Base-by-base conservation (phyloP, 805 yeast species). In the Starmerella vitae region DNA sequence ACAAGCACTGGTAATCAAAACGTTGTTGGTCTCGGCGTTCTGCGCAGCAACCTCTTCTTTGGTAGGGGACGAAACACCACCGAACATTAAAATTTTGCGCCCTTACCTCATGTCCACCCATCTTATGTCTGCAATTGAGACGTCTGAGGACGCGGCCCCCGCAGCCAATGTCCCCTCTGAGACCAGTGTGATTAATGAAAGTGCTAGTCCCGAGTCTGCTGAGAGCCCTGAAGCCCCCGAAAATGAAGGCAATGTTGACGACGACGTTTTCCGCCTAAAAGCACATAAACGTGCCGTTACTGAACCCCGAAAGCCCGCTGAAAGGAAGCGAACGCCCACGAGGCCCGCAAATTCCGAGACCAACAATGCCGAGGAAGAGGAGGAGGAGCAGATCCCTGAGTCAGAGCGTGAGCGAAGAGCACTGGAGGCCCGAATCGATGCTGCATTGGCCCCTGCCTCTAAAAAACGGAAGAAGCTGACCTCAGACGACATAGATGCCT, bases 401-500 rank as follows among this genome's bases (percentile, higher is more conserved):
- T 57, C 59, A 4, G 57, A 51, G 38, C 65, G 77, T 41, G 75
- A 70, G 55, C 75, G 93, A 54, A 71, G 84, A 47, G 75, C 72
- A 46, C 68, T 91, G 46, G 97, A 91, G 59, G 88, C 75, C 43
- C 73, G 69, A 50, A 71, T 91, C 63, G 91, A 79, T 47, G 73
- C 75, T 30, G 78, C 93, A 1, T 61, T 88, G 45, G 82, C 81
- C 58, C 70, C 78, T 17, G 68, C 70, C 15, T 69, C 70, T 46
- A 52, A 50, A 41, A 42, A 41, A 9, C 74, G 79, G 51, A 73
- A 70, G 53, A 68, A 69, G 58, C 74, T 79, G 35, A 88, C 81
- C 52, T 97, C 91, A 51, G 94, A 84, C 55, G 98, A 91, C 62
- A 64, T 91, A 48, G 97, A 93, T 57, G 78, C 84, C 54, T 79